A percentile compares a stretch with the other conserved stretches of the same genome.
phyloP scores from a whole-genome alignment of 2,329 filamentous ascomycete genomes.

The Calonectria honghensis region DNA sequence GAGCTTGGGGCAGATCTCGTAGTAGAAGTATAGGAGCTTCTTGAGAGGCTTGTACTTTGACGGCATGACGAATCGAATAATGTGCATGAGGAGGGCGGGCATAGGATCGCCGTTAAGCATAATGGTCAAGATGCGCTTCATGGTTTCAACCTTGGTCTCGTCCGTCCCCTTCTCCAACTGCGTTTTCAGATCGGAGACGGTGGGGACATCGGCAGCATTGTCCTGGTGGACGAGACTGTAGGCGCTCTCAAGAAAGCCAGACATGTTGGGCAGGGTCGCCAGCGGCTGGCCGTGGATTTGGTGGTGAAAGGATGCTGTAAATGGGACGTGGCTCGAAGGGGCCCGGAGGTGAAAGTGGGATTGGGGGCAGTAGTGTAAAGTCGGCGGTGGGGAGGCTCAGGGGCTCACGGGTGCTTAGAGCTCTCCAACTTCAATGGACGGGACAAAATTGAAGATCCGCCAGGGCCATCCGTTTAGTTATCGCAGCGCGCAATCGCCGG shows the following conservation, averaged over 20 bases:
- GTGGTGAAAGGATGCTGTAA: conserved; percentile 50
- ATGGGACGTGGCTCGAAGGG: conserved; percentile 56
- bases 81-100: conserved; percentile 98
- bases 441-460: conserved; percentile 51
- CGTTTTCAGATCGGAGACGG: conserved; percentile 91
- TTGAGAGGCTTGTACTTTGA: conserved; percentile 97
- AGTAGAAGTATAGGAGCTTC: conserved; percentile 99
- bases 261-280: conserved; percentile 78
- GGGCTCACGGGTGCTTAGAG: conserved; percentile 50
- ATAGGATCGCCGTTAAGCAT: conserved; percentile 99
- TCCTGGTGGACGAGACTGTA: conserved; percentile 99
- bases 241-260: conserved; percentile 93
- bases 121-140: conserved; percentile 96
- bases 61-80: conserved; percentile 99
- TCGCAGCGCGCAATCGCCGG: conserved; percentile 55
- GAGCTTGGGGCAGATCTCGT: conserved; percentile 98
- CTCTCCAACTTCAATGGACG: conserved; percentile 51
- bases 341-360: conserved; percentile 50
- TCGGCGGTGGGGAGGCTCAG: conserved; percentile 61
- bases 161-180: conserved; percentile 96
- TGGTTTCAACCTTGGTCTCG: conserved; percentile 94
- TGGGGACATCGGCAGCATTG: conserved; percentile 94
- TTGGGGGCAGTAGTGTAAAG: conserved; percentile 52
- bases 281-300: conserved; percentile 49
- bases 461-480: conserved; percentile 57